Conservation (phyloP, 148 eudicot species). For the Rhododendron simsii region DNA sequence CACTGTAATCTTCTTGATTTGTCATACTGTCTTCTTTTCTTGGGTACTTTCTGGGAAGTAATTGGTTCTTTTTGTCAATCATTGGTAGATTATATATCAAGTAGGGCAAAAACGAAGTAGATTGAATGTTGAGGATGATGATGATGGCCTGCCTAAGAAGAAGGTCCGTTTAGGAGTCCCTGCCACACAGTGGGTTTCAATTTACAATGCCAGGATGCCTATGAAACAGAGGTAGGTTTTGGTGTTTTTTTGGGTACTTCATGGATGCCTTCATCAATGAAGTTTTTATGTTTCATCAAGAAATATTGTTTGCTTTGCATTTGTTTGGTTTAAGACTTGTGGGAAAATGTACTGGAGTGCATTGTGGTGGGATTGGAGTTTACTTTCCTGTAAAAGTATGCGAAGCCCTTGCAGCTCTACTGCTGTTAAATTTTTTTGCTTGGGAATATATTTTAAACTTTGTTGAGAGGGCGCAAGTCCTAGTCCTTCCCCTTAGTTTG, state of each 20-base stretch:
- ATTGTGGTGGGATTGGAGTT: background rate
- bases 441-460: background rate
- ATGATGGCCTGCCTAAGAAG: conserved; percentile 73
- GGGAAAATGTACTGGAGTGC: background rate
- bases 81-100: conserved; percentile 51
- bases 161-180: conserved; percentile 80
- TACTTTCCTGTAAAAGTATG: background rate
- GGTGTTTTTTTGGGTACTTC: background rate
- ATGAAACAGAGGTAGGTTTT: conserved; percentile 78
- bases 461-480: background rate
- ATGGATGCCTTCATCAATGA: background rate
- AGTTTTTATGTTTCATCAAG: background rate
- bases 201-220: conserved; percentile 79
- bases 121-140: conserved; percentile 60
- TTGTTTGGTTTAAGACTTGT: background rate
- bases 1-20: conserved; percentile 2
- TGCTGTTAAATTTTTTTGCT: background rate
- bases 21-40: background rate
- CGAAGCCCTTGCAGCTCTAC: background rate
- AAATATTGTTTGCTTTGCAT: background rate
- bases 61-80: background rate
- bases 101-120: conserved; percentile 87
- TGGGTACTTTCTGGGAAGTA: background rate
- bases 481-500: background rate
- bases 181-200: conserved; percentile 84